Evolutionary conservation across 2,329 filamentous ascomycete genomes (phyloP).

Genomic region (Keithomyces neogunnii): DNA sequence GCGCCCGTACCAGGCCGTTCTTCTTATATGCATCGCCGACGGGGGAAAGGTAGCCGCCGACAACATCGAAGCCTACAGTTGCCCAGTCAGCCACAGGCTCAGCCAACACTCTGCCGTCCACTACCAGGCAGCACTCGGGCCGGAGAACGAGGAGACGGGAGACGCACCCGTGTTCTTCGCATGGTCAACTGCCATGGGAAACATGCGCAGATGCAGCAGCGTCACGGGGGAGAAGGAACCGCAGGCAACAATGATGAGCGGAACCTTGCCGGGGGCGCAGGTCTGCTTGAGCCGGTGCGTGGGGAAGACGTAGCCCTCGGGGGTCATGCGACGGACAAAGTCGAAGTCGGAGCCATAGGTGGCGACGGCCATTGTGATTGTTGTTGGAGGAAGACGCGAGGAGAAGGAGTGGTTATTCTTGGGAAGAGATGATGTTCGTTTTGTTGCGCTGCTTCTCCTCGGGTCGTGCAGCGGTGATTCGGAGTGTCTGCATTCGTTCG

Average conservation of each 20-base stretch:
- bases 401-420: too few relatives aligned
- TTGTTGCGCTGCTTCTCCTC: too few relatives aligned
- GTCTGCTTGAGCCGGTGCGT: slow-evolving; percentile 46
- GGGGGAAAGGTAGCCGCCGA: slow-evolving; percentile 55
- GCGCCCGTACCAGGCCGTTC: slow-evolving; percentile 27
- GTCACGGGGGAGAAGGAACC: slow-evolving; percentile 68
- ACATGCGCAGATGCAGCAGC: slow-evolving; percentile 76
- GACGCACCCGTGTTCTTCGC: slow-evolving; percentile 38
- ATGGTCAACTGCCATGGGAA: slow-evolving; percentile 78
- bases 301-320: slow-evolving; percentile 47
- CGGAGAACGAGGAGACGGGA: too few relatives aligned
- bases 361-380: too few relatives aligned
- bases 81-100: neutral
- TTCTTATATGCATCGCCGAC: slow-evolving; percentile 29
- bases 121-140: too few relatives aligned
- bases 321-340: too few relatives aligned
- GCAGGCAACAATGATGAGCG: slow-evolving; percentile 36
- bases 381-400: too few relatives aligned
- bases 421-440: too few relatives aligned
- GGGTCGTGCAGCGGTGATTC: too few relatives aligned
- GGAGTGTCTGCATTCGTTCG: too few relatives aligned
- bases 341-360: too few relatives aligned
- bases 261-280: slow-evolving; percentile 25
- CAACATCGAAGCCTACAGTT: slow-evolving; percentile 57
- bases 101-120: too few relatives aligned